These are phyloP conservation scores for Ustanciosporium gigantosporum DNA, from an alignment of 1,284 basidiomycete species.

Conservation along the genomic window DNA sequence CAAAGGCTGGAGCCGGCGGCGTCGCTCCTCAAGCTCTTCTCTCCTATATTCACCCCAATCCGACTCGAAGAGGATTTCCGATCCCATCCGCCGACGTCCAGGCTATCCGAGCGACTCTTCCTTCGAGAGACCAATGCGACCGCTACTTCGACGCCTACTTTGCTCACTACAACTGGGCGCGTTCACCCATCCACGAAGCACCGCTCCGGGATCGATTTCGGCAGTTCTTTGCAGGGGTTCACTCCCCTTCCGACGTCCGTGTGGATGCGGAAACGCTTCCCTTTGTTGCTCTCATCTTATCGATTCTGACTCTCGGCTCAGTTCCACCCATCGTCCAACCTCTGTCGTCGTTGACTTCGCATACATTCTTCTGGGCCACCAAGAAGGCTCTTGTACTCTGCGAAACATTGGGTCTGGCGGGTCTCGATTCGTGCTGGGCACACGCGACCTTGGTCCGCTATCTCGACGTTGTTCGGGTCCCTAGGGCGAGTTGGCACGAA, in stretches of 20 bases:
- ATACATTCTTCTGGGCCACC: conserved; percentile 40
- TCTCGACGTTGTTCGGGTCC: conserved; percentile 36
- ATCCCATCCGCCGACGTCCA: conserved; percentile 35
- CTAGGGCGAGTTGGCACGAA: conserved; percentile 39
- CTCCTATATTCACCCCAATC: conserved; percentile 33
- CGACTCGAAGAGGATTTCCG: conserved; percentile 33
- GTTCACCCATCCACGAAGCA: conserved; percentile 23
- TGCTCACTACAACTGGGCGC: conserved; percentile 38
- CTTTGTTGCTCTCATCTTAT: conserved; percentile 26
- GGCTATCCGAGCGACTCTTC: conserved; percentile 28
- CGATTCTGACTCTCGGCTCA: conserved; percentile 28
- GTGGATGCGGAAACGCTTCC: conserved; percentile 39
- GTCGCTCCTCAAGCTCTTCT: conserved; percentile 19
- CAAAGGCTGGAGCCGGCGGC: conserved; percentile 7
- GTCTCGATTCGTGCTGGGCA: conserved; percentile 40
- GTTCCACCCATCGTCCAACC: conserved; percentile 38
- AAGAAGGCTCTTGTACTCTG: conserved; percentile 39
- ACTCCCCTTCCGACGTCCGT: conserved; percentile 19
- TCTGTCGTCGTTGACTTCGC: conserved; percentile 28
- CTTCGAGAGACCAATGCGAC: conserved; percentile 28
- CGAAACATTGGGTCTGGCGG: conserved; percentile 34
- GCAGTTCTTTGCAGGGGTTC: conserved; percentile 22
- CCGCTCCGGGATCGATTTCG: conserved; percentile 30
- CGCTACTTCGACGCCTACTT: conserved; percentile 41
- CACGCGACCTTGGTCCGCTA: conserved; percentile 36